phyloP scores from a whole-genome alignment of 192 early-diverging fungal genomes.

The Dimargaris xerosporica region DNA sequence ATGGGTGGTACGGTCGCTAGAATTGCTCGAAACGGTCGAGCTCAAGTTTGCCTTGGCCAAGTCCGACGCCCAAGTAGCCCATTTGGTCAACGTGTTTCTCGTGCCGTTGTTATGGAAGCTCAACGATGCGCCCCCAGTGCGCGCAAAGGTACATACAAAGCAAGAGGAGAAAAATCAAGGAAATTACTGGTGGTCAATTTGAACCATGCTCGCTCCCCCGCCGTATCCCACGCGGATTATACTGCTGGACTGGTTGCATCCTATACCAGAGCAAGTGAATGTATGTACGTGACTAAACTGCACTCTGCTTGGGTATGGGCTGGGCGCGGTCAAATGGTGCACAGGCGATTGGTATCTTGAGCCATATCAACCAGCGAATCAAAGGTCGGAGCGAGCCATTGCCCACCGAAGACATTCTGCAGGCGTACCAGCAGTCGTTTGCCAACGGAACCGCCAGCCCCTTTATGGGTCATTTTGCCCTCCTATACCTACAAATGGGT shows the following conservation, averaged over 20 bases:
- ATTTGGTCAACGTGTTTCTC: conserved; percentile 31
- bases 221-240: no score
- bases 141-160: conserved; percentile 26
- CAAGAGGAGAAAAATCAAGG: no score
- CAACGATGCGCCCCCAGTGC: conserved; percentile 26
- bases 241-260: no score
- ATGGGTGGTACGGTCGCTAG: conserved; percentile 6
- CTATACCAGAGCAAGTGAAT: no score
- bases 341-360: conserved; percentile 57
- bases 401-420: conserved; percentile 44
- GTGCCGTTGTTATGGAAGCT: conserved; percentile 45
- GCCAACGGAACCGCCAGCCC: conserved; percentile 15
- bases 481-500: conserved; percentile 79
- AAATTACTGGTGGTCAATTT: no score
- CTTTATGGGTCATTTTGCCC: conserved; percentile 59
- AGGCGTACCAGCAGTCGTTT: conserved; percentile 25
- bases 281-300: no score
- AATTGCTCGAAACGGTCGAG: conserved; percentile 48
- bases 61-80: conserved; percentile 35
- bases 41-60: conserved; percentile 44
- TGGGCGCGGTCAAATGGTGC: no score
- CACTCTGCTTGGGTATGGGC: no score
- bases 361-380: conserved; percentile 75
- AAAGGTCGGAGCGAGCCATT: conserved; percentile 35
- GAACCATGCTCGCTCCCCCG: no score